These are phyloP conservation scores for Arthrobotrys sinensis DNA, from an alignment of 2,329 filamentous ascomycete species.

Conservation along the genomic window DNA sequence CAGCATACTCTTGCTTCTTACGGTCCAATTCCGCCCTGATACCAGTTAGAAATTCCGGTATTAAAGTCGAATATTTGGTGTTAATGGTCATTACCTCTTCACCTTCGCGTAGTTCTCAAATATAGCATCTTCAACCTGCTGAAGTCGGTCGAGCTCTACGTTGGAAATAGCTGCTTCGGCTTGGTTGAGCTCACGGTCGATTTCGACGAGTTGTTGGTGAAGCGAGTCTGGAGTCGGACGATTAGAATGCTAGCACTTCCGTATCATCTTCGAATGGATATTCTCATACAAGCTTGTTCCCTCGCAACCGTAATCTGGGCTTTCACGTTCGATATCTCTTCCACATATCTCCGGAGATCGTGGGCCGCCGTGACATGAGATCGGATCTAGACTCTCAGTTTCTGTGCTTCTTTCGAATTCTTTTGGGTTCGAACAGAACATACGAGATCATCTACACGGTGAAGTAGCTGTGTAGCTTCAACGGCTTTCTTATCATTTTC, in stretches of 20 bases:
- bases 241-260: not conserved
- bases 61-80: not conserved
- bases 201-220: constrained; percentile 53
- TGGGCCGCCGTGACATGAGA: constrained; percentile 45
- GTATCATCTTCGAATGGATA: not conserved
- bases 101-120: constrained; percentile 48
- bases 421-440: not conserved
- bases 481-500: constrained; percentile 53
- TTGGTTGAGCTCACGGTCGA: constrained; percentile 52
- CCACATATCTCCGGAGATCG: constrained; percentile 48
- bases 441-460: constrained; percentile 52
- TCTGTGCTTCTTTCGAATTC: not conserved
- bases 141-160: constrained; percentile 36
- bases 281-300: constrained; percentile 47
- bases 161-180: constrained; percentile 29
- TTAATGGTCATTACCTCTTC: constrained; percentile 15
- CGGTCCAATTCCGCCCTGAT: constrained; percentile 42
- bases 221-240: constrained; percentile 28
- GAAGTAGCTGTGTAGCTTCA: constrained; percentile 39
- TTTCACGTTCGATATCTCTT: constrained; percentile 43
- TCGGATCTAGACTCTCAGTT: constrained; percentile 17
- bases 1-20: constrained; percentile 45
- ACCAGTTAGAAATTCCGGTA: not conserved
- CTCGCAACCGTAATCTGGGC: constrained; percentile 20
- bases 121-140: constrained; percentile 42